Evolutionary conservation across 495 filamentous ascomycete genomes (phyloP).

Genomic region (Penicillium argentinense): DNA sequence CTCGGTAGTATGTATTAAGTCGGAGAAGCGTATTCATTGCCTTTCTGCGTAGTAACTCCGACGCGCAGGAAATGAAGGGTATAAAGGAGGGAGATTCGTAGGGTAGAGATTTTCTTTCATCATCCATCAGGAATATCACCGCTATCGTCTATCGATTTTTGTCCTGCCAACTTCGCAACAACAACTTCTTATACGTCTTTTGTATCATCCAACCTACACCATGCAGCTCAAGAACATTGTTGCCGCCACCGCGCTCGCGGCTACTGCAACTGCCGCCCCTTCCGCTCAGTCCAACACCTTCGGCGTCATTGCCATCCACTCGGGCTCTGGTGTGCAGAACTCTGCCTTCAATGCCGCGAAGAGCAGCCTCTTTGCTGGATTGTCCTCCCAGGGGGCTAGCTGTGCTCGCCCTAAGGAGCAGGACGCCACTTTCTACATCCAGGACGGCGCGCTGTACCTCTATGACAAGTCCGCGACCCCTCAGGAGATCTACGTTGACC

Average conservation of each 20-base stretch:
- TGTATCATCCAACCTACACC: background rate
- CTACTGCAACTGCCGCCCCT: constrained; percentile 24
- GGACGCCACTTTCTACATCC: constrained; percentile 49
- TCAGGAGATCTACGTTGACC: constrained; percentile 53
- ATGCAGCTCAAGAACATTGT: constrained; percentile 33
- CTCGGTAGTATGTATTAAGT: background rate
- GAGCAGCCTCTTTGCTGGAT: constrained; percentile 44
- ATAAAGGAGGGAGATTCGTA: too few species aligned
- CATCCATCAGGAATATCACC: too few species aligned
- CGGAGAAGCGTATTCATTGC: background rate
- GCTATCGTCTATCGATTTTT: too few species aligned
- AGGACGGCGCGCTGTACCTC: constrained; percentile 47
- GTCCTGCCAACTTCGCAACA: background rate
- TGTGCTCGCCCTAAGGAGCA: constrained; percentile 39
- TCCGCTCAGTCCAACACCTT: constrained; percentile 33
- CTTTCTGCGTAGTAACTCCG: background rate
- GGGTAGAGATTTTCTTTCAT: too few species aligned
- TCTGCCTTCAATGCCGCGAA: constrained; percentile 38
- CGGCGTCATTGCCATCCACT: constrained; percentile 47
- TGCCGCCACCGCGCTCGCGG: constrained; percentile 24
- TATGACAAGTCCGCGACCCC: constrained; percentile 36
- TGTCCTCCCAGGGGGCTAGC: constrained; percentile 41
- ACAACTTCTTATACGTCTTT: background rate
- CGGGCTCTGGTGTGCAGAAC: constrained; percentile 46
- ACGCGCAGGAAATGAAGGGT: background rate